Evolutionary conservation across 257 asterid species (phyloP), one percentile per base, ranked within the genome.

Genomic region (Scutellaria barbata): DNA sequence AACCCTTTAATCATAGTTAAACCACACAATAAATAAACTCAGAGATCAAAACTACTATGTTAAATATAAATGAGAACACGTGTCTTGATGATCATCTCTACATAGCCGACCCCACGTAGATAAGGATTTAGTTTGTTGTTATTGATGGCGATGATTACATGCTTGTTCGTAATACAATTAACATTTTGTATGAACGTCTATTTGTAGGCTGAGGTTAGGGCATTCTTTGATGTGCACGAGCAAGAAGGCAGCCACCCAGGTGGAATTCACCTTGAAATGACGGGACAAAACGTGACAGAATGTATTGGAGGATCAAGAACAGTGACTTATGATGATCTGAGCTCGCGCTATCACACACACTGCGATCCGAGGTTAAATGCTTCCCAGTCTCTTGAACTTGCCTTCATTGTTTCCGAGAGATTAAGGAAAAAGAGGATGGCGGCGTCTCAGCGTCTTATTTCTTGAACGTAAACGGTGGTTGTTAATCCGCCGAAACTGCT

Each of bases 141-240:
- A 30, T 1, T 30, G 35, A 30, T 30, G 5, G 4, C 3, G 35
- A 1, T 30, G 35, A 30, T 30, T 30, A 4, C 35, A 30, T 30
- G 10, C 59, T 25, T 14, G 55, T 18, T 63, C 2, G 3, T 0
- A 10, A 58, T 39, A 14, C 48, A 35, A 56, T 64, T 35, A 55
- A 18, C 0, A 3, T 3, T 35, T 6, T n/a, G 37, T 25, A 30
- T 30, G 35, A 30, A 30, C 3, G 5, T 13, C 0, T 18, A 5
- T 65, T 59, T 52, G 33, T 74, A 88, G 96, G 90, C 90, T 0
- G 96, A 90, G 69, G 95, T 90, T 10, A 80, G 93, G 72, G 95
- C 96, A 50, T 90, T 88, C 93, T 90, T 90, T n/a, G 95, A 90
- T 4, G 96, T 90, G 68, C 96, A 90, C 11, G 96, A 90, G 85